These are phyloP conservation scores for Spergularia marina DNA, from an alignment of 148 eudicot genomes.

Conservation along the genomic window DNA sequence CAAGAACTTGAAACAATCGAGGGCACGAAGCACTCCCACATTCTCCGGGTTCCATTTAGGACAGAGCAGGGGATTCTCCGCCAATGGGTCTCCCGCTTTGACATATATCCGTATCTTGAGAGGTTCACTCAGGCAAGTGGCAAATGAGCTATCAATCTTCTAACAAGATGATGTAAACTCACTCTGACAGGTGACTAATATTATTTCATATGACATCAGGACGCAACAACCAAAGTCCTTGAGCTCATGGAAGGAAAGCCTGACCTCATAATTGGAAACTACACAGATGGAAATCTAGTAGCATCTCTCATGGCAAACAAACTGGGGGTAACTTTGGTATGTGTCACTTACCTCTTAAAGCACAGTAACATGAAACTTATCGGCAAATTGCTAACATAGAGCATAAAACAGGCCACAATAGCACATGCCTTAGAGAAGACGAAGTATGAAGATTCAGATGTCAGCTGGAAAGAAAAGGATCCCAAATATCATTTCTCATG, in stretches of 20 bases:
- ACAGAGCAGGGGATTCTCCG: constrained; percentile 64
- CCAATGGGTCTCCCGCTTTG: constrained; percentile 93
- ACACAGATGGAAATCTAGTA: constrained; percentile 90
- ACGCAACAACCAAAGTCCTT: constrained; percentile 62
- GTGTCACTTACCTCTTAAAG: background rate
- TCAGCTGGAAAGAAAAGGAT: constrained; percentile 81
- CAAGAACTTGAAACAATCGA: constrained; percentile 61
- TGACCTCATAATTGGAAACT: constrained; percentile 87
- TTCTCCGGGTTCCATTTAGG: constrained; percentile 80
- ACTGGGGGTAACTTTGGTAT: constrained; percentile 84
- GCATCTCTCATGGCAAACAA: constrained; percentile 91
- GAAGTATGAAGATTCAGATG: constrained; percentile 92
- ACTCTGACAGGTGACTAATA: background rate
- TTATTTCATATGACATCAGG: constrained; percentile 44
- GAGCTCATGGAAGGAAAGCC: constrained; percentile 87
- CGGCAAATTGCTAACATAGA: constrained; percentile 1
- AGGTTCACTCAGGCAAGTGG: constrained; percentile 66
- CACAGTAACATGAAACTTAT: background rate
- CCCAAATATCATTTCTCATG: constrained; percentile 89
- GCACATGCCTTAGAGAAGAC: constrained; percentile 99
- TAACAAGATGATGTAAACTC: background rate
- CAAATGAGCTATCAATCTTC: constrained; percentile 2
- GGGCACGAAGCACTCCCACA: constrained; percentile 77
- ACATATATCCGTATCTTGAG: constrained; percentile 88
- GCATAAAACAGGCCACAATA: constrained; percentile 63